phyloP scores from a whole-genome alignment of 2,329 filamentous ascomycete genomes.

The Paramyrothecium sp. region DNA sequence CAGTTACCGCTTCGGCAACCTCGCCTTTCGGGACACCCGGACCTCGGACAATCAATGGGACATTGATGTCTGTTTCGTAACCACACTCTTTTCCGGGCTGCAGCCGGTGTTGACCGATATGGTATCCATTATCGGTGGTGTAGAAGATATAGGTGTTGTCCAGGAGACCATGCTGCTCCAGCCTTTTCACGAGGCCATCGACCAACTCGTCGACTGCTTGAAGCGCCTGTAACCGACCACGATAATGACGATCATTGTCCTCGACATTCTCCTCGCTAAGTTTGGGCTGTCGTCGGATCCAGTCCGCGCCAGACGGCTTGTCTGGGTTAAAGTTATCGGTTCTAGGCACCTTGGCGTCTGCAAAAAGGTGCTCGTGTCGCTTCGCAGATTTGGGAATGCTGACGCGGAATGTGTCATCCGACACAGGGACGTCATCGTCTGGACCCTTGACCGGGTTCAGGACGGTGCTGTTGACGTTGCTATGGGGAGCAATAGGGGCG shows the following conservation, averaged over 20 bases:
- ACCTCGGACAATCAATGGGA: conserved; percentile 48
- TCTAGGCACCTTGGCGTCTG: conserved; percentile 58
- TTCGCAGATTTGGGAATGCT: conserved; percentile 38
- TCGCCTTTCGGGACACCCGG: conserved; percentile 39
- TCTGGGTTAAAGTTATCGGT: conserved; percentile 64
- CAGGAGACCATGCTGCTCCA: conserved; percentile 28
- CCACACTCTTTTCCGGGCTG: conserved; percentile 50
- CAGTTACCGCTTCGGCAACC: conserved; percentile 37
- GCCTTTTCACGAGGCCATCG: conserved; percentile 30
- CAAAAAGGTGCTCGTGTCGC: conserved; percentile 60
- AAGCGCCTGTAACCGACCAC: conserved; percentile 38
- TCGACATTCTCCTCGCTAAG: conserved; percentile 27
- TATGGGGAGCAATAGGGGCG: conserved; percentile 41
- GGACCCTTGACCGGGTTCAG: conserved; percentile 39
- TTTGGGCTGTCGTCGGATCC: conserved; percentile 38
- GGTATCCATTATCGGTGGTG: conserved; percentile 52
- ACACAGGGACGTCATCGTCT: conserved; percentile 7
- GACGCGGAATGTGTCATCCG: conserved; percentile 42
- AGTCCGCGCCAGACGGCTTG: conserved; percentile 38
- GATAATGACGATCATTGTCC: conserved; percentile 38
- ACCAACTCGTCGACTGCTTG: conserved; percentile 47
- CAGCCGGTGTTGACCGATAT: conserved; percentile 52
- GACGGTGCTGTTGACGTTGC: conserved; percentile 32
- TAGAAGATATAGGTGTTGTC: conserved; percentile 51
- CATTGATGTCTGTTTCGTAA: conserved; percentile 49